Conservation (phyloP, 1,284 basidiomycete genomes). For the Peniophora sp. region DNA sequence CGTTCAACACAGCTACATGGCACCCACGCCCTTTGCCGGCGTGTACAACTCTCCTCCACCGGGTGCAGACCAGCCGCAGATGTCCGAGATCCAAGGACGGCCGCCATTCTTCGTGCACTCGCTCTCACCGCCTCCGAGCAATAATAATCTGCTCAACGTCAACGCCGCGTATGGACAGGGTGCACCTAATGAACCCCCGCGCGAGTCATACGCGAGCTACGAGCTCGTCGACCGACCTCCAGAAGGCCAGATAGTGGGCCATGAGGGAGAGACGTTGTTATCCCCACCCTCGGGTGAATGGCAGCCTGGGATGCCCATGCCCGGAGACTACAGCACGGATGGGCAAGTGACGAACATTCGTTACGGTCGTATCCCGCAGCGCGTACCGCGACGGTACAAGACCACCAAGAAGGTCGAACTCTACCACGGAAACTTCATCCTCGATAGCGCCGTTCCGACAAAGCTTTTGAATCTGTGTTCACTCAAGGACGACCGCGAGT, state of each 20-base stretch:
- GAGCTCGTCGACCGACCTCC: constrained; percentile 27
- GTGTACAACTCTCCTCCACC: constrained; percentile 1
- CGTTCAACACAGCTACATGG: constrained; percentile 3
- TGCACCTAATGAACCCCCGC: constrained; percentile 3
- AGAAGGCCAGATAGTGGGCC: constrained; percentile 27
- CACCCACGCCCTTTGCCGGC: too few relatives aligned
- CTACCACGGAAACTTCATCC: constrained; percentile 87
- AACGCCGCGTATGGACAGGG: too few relatives aligned
- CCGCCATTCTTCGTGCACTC: background rate
- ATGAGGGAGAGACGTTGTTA: constrained; percentile 57
- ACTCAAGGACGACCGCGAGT: constrained; percentile 76
- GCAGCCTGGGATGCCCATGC: constrained; percentile 22
- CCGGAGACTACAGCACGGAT: constrained; percentile 15
- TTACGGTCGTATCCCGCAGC: constrained; percentile 81
- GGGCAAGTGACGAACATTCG: constrained; percentile 48
- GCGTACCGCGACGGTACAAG: constrained; percentile 81
- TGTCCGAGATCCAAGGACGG: too few relatives aligned
- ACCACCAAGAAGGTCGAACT: constrained; percentile 66
- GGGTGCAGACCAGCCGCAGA: too few relatives aligned
- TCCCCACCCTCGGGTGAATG: constrained; percentile 14
- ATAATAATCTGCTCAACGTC: too few relatives aligned
- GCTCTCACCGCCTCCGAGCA: constrained; percentile 4
- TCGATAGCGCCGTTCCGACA: constrained; percentile 80
- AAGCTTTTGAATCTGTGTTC: constrained; percentile 79
- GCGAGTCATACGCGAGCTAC: constrained; percentile 15